These are phyloP conservation scores for Solioccasus polychromus DNA, from an alignment of 768 basidiomycete genomes.

Conservation along the genomic window DNA sequence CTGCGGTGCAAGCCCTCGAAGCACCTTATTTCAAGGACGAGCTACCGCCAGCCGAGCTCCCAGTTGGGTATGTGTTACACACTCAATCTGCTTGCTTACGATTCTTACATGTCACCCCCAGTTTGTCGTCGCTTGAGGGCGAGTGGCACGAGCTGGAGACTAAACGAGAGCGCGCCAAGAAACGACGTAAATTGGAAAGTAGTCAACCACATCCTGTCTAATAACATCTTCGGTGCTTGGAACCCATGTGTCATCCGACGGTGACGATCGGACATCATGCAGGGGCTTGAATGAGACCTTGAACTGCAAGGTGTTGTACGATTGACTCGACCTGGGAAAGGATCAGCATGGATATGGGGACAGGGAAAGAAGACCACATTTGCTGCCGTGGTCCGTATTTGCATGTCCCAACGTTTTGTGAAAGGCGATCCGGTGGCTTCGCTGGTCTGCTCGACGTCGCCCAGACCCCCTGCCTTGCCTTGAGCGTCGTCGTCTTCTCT, in stretches of 20 bases:
- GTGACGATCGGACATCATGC: slow-evolving; percentile 18
- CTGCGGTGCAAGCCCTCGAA: slow-evolving; percentile 76
- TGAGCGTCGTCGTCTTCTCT: slow-evolving; percentile 90
- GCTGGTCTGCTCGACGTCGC: slow-evolving; percentile 79
- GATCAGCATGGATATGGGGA: slow-evolving; percentile 1
- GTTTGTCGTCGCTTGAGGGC: slow-evolving; percentile 78
- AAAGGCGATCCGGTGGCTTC: slow-evolving; percentile 87
- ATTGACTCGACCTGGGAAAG: slow-evolving; percentile 71
- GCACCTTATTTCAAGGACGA: slow-evolving; percentile 84
- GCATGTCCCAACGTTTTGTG: slow-evolving; percentile 95
- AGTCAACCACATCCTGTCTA: slow-evolving; percentile 38
- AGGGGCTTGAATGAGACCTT: slow-evolving; percentile 52
- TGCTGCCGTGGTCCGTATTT: slow-evolving; percentile 84
- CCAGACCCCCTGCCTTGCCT: slow-evolving; percentile 91
- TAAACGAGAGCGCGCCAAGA: slow-evolving; percentile 85
- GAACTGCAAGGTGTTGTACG: slow-evolving; percentile 77
- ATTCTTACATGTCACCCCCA: slow-evolving; percentile 28
- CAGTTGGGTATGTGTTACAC: slow-evolving; percentile 62
- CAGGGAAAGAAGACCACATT: slow-evolving; percentile 51
- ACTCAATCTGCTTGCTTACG: background rate
- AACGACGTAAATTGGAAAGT: slow-evolving; percentile 64
- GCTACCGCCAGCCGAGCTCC: slow-evolving; percentile 67
- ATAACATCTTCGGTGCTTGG: slow-evolving; percentile 20
- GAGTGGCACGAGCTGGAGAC: slow-evolving; percentile 99
- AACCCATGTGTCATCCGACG: slow-evolving; percentile 11